Base-by-base conservation (phyloP, 2,329 filamentous ascomycete genomes). In the Ceratocystis diversiconidia region DNA sequence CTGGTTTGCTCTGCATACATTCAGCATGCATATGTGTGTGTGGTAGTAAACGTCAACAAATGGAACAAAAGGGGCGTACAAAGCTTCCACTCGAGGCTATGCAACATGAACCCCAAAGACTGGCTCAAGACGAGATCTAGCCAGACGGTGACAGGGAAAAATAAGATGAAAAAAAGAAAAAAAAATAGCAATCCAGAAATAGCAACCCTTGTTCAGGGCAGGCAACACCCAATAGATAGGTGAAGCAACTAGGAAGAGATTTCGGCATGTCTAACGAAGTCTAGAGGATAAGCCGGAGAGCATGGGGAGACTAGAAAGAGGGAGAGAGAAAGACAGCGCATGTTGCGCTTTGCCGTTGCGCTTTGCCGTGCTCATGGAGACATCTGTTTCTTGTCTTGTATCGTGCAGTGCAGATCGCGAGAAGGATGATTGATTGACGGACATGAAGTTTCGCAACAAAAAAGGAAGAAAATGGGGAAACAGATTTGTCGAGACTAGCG, bases 391-490 rank as follows among this genome's bases (percentile, higher is more conserved):
- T 59, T 32, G 55, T 32, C 55, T 59, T 59, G 12, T 41, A 59
- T 59, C 28, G 55, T 36, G 55, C 55, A n/a, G 55, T 36, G 55
- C 55, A 59, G 55, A 59, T 59, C 55, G 17, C 6, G 32, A 59
- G 30, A 36, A 59, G 25, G 48, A 52, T 28, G 48, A 15, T 15
- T 52, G 10, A 52, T 52, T 52, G 55, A 36, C 17, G 55, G 55
- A 59, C 22, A 32, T 59, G 55, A 59, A n/a, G 55, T 36, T 59
- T 59, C 28, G 55, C 30, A 36, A 36, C 30, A 19, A 36, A 59
- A n/a, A 59, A 32, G n/a, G 30, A n/a, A 25, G 55, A 36, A 59
- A 59, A 59, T 32, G 55, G 55, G 55, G n/a, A 59, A 59, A 59
- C 32, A 12, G 6, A 59, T 32, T 59, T 59, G 28, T 59, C 55